Base-by-base conservation (phyloP, 2,329 filamentous ascomycete species). In the Xylaria sp. region DNA sequence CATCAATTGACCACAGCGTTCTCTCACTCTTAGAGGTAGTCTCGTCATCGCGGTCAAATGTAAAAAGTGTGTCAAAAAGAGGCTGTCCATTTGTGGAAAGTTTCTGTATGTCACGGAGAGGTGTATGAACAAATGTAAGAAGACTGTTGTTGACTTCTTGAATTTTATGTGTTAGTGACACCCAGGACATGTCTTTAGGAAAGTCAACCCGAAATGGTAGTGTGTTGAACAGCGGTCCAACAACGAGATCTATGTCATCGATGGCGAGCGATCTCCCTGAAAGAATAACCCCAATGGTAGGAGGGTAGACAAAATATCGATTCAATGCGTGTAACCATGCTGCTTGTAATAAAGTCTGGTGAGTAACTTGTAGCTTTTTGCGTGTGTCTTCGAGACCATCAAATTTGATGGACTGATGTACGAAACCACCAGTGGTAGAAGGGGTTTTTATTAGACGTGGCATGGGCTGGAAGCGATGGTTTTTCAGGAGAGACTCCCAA, bases 141-240 rank as follows among this genome's bases (percentile, higher is more conserved):
- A 87, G 84, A 0, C 85, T 81, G 0, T 88, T 85, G 74, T 92
- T 93, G 75, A 91, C 93, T 0, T 87, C 79, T 72, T 97, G 93
- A 67, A 91, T 92, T 57, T 82, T 80, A 17, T 80, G 82, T 25
- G 93, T 81, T 0, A 93, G 77, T 0, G 86, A 83, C 0, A 79
- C 76, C 88, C 91, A 93, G 0, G 83, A 87, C 4, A 84, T 80
- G 0, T 78, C 74, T 0, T 77, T 69, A 6, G 79, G 67, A 15
- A 85, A 70, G 5, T 80, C 75, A 38, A 89, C 79, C 61, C 87
- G 84, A 75, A 91, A 93, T 0, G 94, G 93, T 1, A 97, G 81
- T 0, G 94, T 97, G 75, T 97, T 97, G 84, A 97, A 97, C 22
- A 97, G 80, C 0, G 95, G 94, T 0, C 94, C 95, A 47, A 96